Evolutionary conservation across 805 yeast species (phyloP), one percentile per base, ranked within the genome.

Genomic region (Cyberlindnera mississippiensis): DNA sequence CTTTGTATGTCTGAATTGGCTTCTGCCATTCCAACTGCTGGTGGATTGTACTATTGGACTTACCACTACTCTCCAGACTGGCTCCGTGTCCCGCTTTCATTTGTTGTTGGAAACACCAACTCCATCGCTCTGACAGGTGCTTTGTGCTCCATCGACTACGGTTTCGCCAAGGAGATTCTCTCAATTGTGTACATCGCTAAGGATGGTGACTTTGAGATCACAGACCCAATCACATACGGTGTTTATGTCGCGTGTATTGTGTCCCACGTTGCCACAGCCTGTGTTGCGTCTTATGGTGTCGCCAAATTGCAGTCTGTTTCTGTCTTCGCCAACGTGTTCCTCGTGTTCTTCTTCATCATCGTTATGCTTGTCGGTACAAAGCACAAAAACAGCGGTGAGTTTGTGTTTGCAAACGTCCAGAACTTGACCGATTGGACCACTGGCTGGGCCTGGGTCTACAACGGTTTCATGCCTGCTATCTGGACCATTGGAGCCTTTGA

Each of bases 401-500:
- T 66, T 56, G 79, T 81, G 38, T 82, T 80, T 58, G 78, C 76
- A 24, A 57, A 69, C 35, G 66, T 71, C 28, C 63, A 69, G 17
- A 78, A 77, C 56, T 58, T 56, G 39, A 64, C 77, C 24, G 69
- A 66, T 18, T 80, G 84, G 79, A 67, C 76, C 4, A 63, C 59
- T 22, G 85, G 85, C 24, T 78, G 82, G 78, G 69, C 77, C 9
- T 59, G 75, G 59, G 44, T 66, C 31, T 59, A 69, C 48, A 64
- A 78, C 53, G 60, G 61, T 2, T 76, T 78, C 72, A 72, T 78
- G 74, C 80, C 86, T 0, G 76, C 80, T 4, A 73, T 80, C 44
- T 82, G 89, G 89, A 80, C 86, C 22, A 79, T 82, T 60, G 84
- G 85, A 31, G 80, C 84, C 1, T 80, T 80, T 57, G 88, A 82